Evolutionary conservation across 2,329 filamentous ascomycete species (phyloP), one percentile per base, ranked within the genome.

Genomic region (Orbilia javanica): DNA sequence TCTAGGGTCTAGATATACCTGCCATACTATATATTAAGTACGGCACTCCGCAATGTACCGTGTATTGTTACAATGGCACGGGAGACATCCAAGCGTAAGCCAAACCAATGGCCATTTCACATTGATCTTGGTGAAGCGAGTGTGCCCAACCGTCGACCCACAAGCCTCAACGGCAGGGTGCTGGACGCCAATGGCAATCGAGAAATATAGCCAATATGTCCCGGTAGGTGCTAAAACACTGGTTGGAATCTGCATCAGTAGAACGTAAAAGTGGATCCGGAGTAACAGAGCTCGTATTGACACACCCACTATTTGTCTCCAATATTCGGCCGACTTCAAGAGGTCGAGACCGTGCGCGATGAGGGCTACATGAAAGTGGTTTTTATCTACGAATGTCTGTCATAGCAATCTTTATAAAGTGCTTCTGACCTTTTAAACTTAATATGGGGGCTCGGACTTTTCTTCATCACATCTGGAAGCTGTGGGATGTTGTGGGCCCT

Each of bases 401-500:
- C 55, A 60, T 60, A n/a, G 3, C 34, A 22, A n/a, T n/a, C n/a
- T 60, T 60, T 60, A 42, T 27, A 60, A 60, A 10, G 6, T 20
- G 18, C 5, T 34, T 42, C 11, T 60, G 34, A 22, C 10, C 55
- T 60, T 42, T 60, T 60, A 60, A 60, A 60, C 53, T 39, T 60
- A 39, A 39, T 39, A n/a, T 4, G 3, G 22, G 53, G 53, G 53
- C 31, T 60, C 53, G 53, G 34, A 60, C 53, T 20, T 25, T 27
- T 20, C 10, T 1, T 39, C 4, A 20, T 60, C 34, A 60, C 11
- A 25, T 42, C 31, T 42, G 20, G 20, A 57, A 34, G 29, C 22
- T 57, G 29, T 29, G 8, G 15, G 7, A 13, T n/a, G n/a, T 8
- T 57, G 52, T 57, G 52, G 52, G 8, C n/a, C 50, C 50, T 15